Percentiles rank a stretch among this genome's conserved stretches.
These are phyloP conservation scores for Pinus taeda DNA, from an alignment of 75 land plant species.

Conservation along the genomic window DNA sequence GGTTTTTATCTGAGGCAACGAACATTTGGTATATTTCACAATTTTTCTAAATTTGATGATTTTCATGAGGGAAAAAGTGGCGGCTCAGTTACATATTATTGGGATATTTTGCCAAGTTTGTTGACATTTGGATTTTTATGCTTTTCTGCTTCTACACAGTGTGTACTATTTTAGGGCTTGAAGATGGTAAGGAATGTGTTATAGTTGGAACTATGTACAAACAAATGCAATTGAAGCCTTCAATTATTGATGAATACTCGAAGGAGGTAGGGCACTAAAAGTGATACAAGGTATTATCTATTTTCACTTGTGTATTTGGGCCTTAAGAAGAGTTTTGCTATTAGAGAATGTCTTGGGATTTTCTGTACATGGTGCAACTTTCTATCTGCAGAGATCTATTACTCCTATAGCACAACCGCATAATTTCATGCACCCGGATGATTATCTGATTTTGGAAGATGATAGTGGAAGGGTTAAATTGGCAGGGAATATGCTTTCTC, in stretches of 20 bases:
- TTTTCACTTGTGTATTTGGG: no score
- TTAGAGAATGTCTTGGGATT: no score
- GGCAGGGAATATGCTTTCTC: constrained; percentile 41
- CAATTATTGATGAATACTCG: constrained; percentile 92
- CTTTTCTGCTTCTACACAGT: constrained; percentile 41
- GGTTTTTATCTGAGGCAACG: no score
- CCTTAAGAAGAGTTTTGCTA: no score
- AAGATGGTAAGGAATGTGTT: constrained; percentile 79
- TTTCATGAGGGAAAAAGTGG: no score
- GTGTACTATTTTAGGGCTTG: constrained; percentile 71
- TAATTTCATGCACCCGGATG: constrained; percentile 87
- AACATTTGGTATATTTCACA: no score
- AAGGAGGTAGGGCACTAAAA: constrained; percentile 67
- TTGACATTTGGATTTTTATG: no score
- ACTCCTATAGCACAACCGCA: constrained; percentile 77
- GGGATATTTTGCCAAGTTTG: no score
- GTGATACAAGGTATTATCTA: no score
- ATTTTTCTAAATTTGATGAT: no score
- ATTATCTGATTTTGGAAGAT: constrained; percentile 87
- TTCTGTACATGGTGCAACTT: background rate
- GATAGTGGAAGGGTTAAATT: constrained; percentile 97
- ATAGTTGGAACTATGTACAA: constrained; percentile 95
- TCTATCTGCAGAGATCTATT: constrained; percentile 68
- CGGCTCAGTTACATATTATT: no score
- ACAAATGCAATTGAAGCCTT: constrained; percentile 97